Conservation (phyloP, 306 rosid species). For the barrel medic (Medicago truncatula) region MtrunA17r5.0-ANR NC_053043.1:4147501-4148000, state of each 20-base stretch:
- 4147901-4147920: slow-evolving; percentile 82
- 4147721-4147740: slow-evolving; percentile 14
- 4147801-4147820: slow-evolving; percentile 26
- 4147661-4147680: background rate
- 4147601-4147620: background rate
- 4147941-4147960: slow-evolving; percentile 77
- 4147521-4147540: background rate
- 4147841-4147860: slow-evolving; percentile 26
- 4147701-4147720: slow-evolving; percentile 14
- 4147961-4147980: slow-evolving; percentile 64
- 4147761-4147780: background rate
- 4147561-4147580: background rate
- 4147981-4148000: slow-evolving; percentile 72
- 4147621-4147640: background rate
- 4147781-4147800: slow-evolving; percentile 8
- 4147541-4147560: background rate
- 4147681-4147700: background rate
- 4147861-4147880: slow-evolving; percentile 7
- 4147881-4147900: slow-evolving; percentile 60
- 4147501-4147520: slow-evolving; percentile 3
- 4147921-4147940: slow-evolving; percentile 64
- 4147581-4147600: background rate
- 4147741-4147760: slow-evolving; percentile 25
- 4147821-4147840: background rate
- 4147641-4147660: background rate